Evolutionary conservation across 768 basidiomycete genomes (phyloP), one percentile per base, ranked within the genome.

Genomic region (Coprinopsis strossmayeri): DNA sequence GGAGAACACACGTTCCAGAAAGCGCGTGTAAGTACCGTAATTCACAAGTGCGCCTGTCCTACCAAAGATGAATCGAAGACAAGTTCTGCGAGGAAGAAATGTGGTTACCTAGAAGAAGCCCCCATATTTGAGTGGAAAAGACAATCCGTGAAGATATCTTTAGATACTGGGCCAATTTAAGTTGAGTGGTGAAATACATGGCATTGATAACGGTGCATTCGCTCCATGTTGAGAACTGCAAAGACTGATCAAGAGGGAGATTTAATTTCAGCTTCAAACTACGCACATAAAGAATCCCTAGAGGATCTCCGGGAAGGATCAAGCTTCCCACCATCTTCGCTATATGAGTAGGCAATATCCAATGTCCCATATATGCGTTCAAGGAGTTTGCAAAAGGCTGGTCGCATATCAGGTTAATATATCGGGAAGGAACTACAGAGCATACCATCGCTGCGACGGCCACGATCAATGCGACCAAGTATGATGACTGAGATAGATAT

Each of bases 91-190:
- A 32, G 15, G 15, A 23, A 32, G 26, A 45, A 17, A 11, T 37
- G 34, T 5, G 53, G 58, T 40, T 45, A 70, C 71, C 81, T 47
- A 84, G 67, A 38, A 84, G 70, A 0, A 82, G 81, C 3, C 81
- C 81, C 70, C 76, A 75, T n/a, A 82, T 66, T 56, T 85, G 84
- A 5, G 79, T 78, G 9, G 77, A 58, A 61, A 85, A 82, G 64
- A 82, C 79, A 32, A 74, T 70, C 12, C 82, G 78, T 20, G 84
- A 81, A 23, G 84, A 82, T 35, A 87, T 74, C 61, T 84, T 84
- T 1, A 77, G 63, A 59, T 81, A 80, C 61, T 87, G 82, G 20
- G 81, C 85, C 55, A 87, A 74, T 65, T 90, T 91, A 52, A 88
- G 65, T 59, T 84, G 81, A 28, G 68, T 66, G 1, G 79, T 77